These are phyloP conservation scores for Bryum argenteum DNA, from an alignment of 225 moss, liverwort and hornwort genomes.

Conservation along the genomic window DNA sequence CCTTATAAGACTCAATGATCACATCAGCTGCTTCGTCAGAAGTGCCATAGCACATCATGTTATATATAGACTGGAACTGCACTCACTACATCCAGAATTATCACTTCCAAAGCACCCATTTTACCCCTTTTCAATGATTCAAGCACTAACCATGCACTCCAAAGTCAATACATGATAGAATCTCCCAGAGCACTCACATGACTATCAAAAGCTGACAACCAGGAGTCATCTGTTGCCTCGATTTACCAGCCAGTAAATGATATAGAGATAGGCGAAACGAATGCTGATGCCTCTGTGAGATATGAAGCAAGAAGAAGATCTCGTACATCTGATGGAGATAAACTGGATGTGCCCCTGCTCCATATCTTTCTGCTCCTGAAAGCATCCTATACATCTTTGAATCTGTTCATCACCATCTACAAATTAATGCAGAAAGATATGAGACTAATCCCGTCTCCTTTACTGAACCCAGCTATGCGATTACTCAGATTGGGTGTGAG, in stretches of 20 bases:
- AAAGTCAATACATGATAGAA: too few species aligned
- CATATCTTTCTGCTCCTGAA: constrained; percentile 70
- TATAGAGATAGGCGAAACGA: constrained; percentile 15
- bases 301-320: constrained; percentile 73
- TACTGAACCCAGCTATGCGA: too few species aligned
- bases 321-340: constrained; percentile 88
- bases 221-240: constrained; percentile 11
- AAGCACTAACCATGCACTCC: too few species aligned
- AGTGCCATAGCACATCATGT: too few species aligned
- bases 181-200: too few species aligned
- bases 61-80: too few species aligned
- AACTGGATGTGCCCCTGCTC: constrained; percentile 77
- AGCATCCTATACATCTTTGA: constrained; percentile 70
- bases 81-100: too few species aligned
- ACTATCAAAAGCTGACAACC: not conserved
- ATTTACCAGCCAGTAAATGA: constrained; percentile 2
- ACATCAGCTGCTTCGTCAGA: too few species aligned
- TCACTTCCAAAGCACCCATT: too few species aligned
- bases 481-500: too few species aligned
- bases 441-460: too few species aligned
- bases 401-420: constrained; percentile 51
- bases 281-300: constrained; percentile 18
- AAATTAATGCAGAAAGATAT: not conserved
- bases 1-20: constrained; percentile 44
- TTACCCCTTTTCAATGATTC: too few species aligned